Percentiles rank a stretch among this genome's conserved stretches.
phyloP scores from a whole-genome alignment of 371 early-diverging fungal genomes.

The Thermomucor indicae-seudaticae region DNA sequence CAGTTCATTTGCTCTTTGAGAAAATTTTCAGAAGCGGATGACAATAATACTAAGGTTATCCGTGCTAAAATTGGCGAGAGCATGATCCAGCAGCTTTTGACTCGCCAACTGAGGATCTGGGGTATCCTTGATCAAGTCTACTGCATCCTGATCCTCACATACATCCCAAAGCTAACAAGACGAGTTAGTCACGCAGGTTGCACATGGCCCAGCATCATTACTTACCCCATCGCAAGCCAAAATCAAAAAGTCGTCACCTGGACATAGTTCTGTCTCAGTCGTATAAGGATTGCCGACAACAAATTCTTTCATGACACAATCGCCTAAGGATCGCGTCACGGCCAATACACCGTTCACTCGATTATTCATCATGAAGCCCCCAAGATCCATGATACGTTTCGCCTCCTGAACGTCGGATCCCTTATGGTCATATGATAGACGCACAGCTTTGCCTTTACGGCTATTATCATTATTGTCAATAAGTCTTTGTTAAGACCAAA shows the following conservation, averaged over 20 bases:
- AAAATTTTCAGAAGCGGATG: slow-evolving; percentile 31
- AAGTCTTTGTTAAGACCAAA: not conserved
- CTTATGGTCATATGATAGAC: slow-evolving; percentile 97
- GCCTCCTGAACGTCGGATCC: slow-evolving; percentile 89
- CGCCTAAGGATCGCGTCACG: slow-evolving; percentile 96
- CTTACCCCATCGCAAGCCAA: slow-evolving; percentile 97
- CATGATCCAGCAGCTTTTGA: slow-evolving; percentile 78
- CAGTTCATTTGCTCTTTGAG: too few species aligned
- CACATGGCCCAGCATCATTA: not conserved
- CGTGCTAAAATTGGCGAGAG: slow-evolving; percentile 86
- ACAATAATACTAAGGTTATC: slow-evolving; percentile 94
- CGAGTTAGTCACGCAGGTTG: not conserved
- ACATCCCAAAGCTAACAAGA: slow-evolving; percentile 90
- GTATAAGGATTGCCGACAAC: slow-evolving; percentile 95
- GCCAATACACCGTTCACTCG: slow-evolving; percentile 99
- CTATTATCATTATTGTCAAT: slow-evolving; percentile 22
- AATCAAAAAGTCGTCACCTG: slow-evolving; percentile 79
- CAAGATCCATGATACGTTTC: slow-evolving; percentile 84
- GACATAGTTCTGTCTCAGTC: slow-evolving; percentile 76
- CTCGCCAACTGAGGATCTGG: slow-evolving; percentile 80
- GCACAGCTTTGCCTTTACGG: slow-evolving; percentile 78
- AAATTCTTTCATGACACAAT: slow-evolving; percentile 93
- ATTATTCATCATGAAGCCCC: slow-evolving; percentile 95
- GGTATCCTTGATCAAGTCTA: slow-evolving; percentile 79
- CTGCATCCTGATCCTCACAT: slow-evolving; percentile 93